Evolutionary conservation across 257 asterid species (phyloP).

Genomic region (Solanum etuberosum): DNA sequence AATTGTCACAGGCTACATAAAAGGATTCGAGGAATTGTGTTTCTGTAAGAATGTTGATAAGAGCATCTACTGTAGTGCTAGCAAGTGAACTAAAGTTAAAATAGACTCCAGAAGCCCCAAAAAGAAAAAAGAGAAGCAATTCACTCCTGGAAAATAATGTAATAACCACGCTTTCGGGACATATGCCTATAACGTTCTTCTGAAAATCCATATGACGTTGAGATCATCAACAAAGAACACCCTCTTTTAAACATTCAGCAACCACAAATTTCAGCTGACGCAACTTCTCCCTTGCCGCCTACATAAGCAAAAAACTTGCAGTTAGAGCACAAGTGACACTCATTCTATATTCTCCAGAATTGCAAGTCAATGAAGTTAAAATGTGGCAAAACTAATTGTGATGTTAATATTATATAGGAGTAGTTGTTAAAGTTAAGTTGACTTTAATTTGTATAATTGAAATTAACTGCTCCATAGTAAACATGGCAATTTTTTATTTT

Average conservation of each 20-base stretch:
- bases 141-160: neutral
- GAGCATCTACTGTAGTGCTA: neutral
- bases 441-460: neutral
- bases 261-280: constrained; percentile 53
- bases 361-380: neutral
- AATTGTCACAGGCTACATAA: neutral
- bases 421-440: neutral
- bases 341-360: neutral
- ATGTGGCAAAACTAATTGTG: neutral
- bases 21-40: neutral
- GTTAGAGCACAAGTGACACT: neutral
- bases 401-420: neutral
- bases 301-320: constrained; percentile 19
- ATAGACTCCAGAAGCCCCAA: neutral
- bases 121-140: neutral
- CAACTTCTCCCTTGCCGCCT: constrained; percentile 72
- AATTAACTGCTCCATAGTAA: neutral
- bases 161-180: neutral
- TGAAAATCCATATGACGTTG: neutral
- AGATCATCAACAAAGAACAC: constrained; percentile 25
- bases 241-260: constrained; percentile 44
- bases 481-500: no score
- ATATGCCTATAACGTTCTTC: neutral
- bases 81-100: neutral
- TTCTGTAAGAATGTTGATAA: neutral